These are phyloP conservation scores for Hibiscus trionum DNA, from an alignment of 345 rosid species.

Conservation along the genomic window DNA sequence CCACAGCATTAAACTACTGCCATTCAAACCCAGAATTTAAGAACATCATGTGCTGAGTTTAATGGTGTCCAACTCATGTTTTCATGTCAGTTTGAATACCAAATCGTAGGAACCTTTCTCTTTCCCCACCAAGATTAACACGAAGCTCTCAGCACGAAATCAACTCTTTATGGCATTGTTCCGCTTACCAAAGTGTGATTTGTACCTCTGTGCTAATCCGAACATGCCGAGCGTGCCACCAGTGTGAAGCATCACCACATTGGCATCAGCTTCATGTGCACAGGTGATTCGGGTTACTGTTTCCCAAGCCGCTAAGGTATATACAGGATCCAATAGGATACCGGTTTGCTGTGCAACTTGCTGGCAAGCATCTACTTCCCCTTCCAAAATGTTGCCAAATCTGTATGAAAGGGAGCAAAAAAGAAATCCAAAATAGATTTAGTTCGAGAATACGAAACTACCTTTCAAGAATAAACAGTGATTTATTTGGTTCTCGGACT, in stretches of 20 bases:
- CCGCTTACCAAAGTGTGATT: constrained; percentile 39
- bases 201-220: constrained; percentile 21
- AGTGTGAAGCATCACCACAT: constrained; percentile 77
- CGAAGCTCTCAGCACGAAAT: not conserved
- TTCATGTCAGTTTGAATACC: not conserved
- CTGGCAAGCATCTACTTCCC: constrained; percentile 52
- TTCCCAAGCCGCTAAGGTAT: constrained; percentile 85
- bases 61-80: not conserved
- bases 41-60: not conserved
- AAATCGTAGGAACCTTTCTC: not conserved
- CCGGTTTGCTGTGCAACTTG: constrained; percentile 20
- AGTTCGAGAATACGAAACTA: not conserved
- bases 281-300: constrained; percentile 37
- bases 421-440: not conserved
- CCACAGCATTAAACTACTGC: not conserved
- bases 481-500: no score
- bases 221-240: no score
- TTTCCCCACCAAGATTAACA: not conserved
- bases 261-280: constrained; percentile 18
- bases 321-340: constrained; percentile 75
- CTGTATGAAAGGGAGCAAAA: constrained; percentile 23
- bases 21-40: constrained; percentile 4
- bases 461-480: not conserved
- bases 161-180: constrained; percentile 8
- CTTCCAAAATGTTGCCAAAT: constrained; percentile 74